Percentiles rank a stretch among this genome's conserved stretches.
These are phyloP conservation scores for Geum urbanum DNA, from an alignment of 306 rosid species.

Conservation along the genomic window DNA sequence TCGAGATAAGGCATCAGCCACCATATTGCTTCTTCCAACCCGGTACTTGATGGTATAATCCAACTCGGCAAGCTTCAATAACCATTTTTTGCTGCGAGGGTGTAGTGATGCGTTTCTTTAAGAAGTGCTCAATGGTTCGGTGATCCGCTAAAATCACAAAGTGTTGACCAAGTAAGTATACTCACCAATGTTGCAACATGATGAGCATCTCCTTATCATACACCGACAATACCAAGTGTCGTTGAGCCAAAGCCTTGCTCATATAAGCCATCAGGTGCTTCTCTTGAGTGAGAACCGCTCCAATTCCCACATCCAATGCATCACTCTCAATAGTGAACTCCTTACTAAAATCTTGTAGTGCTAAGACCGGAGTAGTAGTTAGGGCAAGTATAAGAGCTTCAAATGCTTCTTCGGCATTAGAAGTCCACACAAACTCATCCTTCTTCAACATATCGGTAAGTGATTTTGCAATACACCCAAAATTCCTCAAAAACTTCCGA, in stretches of 20 bases:
- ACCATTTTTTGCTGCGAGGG: no score
- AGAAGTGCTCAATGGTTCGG: background rate
- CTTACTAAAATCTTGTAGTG: background rate
- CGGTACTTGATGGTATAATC: no score
- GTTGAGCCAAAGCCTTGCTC: background rate
- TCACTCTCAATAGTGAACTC: background rate
- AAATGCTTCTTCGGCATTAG: background rate
- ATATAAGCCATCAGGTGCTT: background rate
- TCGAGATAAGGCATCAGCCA: no score
- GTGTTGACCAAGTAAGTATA: background rate
- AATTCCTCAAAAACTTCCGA: background rate
- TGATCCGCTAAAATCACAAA: background rate
- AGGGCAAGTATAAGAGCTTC: background rate
- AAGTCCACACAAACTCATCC: background rate
- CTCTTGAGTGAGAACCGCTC: background rate
- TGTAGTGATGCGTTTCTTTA: no score
- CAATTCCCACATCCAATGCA: background rate
- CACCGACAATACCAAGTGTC: background rate
- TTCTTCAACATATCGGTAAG: background rate
- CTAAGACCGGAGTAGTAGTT: fast-evolving
- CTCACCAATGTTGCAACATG: no score
- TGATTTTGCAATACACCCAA: background rate
- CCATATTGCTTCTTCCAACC: no score
- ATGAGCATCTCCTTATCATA: background rate
- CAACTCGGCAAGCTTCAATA: no score